Evolutionary conservation across 208 protist species (phyloP).

Genomic region (Angomonas ambiguus): DNA sequence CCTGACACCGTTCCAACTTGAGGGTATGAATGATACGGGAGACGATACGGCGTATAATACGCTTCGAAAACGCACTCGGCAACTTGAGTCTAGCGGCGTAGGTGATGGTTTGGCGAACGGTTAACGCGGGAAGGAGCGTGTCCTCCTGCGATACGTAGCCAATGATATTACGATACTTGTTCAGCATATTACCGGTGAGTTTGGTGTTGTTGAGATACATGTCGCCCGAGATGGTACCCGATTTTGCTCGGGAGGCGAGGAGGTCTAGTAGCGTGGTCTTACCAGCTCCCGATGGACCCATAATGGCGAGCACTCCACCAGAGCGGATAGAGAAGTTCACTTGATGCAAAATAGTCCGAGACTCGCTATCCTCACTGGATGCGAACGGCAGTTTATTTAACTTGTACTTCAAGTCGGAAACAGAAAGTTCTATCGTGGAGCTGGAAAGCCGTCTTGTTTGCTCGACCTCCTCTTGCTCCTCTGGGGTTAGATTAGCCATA

Average conservation of each 20-base stretch:
- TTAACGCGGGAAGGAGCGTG: slow-evolving; percentile 81
- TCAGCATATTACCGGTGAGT: slow-evolving; percentile 19
- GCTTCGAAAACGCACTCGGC: slow-evolving; percentile 64
- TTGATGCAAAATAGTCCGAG: slow-evolving; percentile 55
- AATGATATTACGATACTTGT: slow-evolving; percentile 79
- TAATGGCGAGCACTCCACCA: slow-evolving; percentile 84
- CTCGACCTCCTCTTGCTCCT: slow-evolving; percentile 30
- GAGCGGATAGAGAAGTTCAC: slow-evolving; percentile 73
- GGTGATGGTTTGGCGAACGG: slow-evolving; percentile 81
- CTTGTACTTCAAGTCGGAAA: slow-evolving; percentile 56
- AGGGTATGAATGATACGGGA: slow-evolving; percentile 53
- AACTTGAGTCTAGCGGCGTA: slow-evolving; percentile 90
- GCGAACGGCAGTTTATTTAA: slow-evolving; percentile 41
- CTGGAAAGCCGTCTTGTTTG: slow-evolving; percentile 33
- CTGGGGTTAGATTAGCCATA: slow-evolving; percentile 16
- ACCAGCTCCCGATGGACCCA: slow-evolving; percentile 86
- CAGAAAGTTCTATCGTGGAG: slow-evolving; percentile 46
- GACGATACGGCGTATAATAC: slow-evolving; percentile 68
- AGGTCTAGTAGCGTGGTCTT: slow-evolving; percentile 91
- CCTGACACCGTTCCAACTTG: slow-evolving; percentile 68
- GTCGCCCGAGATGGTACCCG: slow-evolving; percentile 38
- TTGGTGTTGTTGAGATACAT: slow-evolving; percentile 74
- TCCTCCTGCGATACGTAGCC: slow-evolving; percentile 93
- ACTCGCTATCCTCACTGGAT: slow-evolving; percentile 22
- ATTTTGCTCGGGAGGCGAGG: slow-evolving; percentile 62